Evolutionary conservation across 441 rosid species (phyloP).

Genomic region (Adansonia gregorii): DNA sequence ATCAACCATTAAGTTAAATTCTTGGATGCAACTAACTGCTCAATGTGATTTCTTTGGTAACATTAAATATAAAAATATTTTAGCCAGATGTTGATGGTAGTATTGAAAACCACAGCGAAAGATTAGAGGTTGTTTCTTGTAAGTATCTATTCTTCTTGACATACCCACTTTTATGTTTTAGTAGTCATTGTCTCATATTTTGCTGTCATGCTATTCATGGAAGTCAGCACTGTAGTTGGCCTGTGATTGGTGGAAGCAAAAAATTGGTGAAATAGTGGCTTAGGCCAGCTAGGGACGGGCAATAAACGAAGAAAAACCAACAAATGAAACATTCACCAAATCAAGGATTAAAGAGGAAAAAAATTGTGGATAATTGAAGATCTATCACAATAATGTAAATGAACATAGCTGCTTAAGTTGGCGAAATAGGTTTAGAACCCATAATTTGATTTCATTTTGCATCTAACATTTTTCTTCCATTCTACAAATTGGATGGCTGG

Average conservation of each 20-base stretch:
- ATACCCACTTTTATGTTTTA: neutral
- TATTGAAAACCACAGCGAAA: neutral
- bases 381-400: neutral
- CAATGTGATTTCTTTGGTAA: too few species aligned
- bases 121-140: neutral
- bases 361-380: neutral
- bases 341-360: neutral
- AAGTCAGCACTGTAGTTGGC: neutral
- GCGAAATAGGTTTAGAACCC: neutral
- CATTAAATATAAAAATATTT: too few species aligned
- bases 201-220: neutral
- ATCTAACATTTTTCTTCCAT: neutral
- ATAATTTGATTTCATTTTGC: neutral
- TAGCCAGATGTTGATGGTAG: neutral
- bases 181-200: neutral
- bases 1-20: too few species aligned
- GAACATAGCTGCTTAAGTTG: neutral
- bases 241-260: neutral
- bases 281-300: neutral
- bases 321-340: neutral
- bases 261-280: neutral
- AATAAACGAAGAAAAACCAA: neutral
- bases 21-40: too few species aligned
- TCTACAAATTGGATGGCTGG: neutral
- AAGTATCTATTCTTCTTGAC: neutral